Evolutionary conservation across 169 alveolate species (phyloP), one percentile per base, ranked within the genome.

Genomic region (Plasmodium ovale): DNA sequence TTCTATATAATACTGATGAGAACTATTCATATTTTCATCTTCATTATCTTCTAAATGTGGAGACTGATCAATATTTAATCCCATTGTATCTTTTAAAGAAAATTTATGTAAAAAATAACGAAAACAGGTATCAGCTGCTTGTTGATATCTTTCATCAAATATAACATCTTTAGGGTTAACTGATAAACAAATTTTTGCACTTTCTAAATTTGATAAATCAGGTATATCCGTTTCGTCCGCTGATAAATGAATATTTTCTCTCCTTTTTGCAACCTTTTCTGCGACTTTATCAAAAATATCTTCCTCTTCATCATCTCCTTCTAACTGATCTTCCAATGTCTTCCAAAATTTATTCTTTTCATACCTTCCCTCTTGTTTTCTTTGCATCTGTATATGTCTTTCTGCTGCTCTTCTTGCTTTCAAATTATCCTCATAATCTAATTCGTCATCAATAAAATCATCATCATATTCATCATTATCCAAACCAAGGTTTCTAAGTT

Each of bases 361-460:
- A 73, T 82, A 72, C 72, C 88, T 33, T 49, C 94, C 84, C 27
- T 85, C 91, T 59, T 85, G 91, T 49, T 85, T 85, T 58, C 87
- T 89, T 88, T 88, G 88, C 87, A 54, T 44, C 71, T 87, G 89
- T 82, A 87, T 69, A 47, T 94, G 89, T n/a, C 96, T 58, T 67
- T 94, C 96, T 35, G 96, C 96, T 54, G 96, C 96, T 79, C 96
- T 92, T 54, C 96, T 89, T 37, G 97, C 97, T 51, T 92, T 93
- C 39, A 95, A 92, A 74, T 95, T 97, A 69, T 94, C 95, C 35
- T 90, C 96, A 87, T 95, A 95, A 44, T 88, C 95, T 58, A 93
- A 84, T 23, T 92, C 93, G 29, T 95, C 97, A 62, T 95, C 97
- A 47, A 95, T 67, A 74, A 95, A 88, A 58, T 94, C 96, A 19